These are phyloP conservation scores for Arthrinium phaeospermum DNA, from an alignment of 2,329 filamentous ascomycete genomes.

Conservation along the genomic window DNA sequence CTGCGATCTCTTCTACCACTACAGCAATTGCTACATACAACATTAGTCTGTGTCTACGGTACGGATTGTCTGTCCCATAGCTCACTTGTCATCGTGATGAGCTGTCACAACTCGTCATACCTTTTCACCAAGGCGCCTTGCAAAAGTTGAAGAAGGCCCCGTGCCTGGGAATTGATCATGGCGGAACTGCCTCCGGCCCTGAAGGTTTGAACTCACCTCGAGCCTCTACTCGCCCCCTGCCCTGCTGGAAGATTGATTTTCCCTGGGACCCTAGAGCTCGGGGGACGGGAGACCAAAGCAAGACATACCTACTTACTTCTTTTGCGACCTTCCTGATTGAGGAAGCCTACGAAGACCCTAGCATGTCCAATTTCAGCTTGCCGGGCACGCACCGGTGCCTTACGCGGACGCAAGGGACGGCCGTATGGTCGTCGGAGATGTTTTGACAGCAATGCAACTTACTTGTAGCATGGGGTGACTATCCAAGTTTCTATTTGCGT, in stretches of 20 bases:
- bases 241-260: not conserved
- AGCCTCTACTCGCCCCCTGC: not conserved
- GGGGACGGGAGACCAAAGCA: not conserved
- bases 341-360: not conserved
- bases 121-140: not conserved
- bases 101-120: not conserved
- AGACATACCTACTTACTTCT: conserved; percentile 1
- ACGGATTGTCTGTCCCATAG: not conserved
- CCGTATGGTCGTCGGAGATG: not conserved
- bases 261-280: not conserved
- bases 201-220: not conserved
- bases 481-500: not conserved
- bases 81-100: not conserved
- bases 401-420: not conserved
- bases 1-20: no score
- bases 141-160: not conserved
- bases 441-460: not conserved
- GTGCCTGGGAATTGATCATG: not conserved
- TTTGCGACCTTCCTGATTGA: conserved; percentile 6
- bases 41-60: not conserved
- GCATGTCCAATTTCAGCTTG: not conserved
- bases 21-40: not conserved
- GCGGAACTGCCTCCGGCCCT: not conserved
- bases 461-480: not conserved
- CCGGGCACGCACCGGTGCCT: not conserved